phyloP scores from a whole-genome alignment of 2,329 filamentous ascomycete genomes.

The Akanthomyces lecanii region DNA sequence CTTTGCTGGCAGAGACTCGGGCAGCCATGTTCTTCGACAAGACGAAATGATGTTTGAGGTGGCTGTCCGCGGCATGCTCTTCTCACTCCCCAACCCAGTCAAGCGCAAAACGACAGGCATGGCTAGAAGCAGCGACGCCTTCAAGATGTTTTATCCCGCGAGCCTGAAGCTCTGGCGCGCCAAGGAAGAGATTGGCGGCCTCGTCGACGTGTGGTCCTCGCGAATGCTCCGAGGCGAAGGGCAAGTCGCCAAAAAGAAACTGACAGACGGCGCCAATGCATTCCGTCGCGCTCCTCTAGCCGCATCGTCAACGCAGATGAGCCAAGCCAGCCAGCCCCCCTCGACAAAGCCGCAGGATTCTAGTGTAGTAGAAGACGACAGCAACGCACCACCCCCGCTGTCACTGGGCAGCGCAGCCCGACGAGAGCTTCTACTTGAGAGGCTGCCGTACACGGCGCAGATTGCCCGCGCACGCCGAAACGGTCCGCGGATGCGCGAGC shows the following conservation, averaged over 20 bases:
- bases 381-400: constrained; percentile 43
- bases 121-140: constrained; percentile 54
- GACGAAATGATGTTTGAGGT: constrained; percentile 94
- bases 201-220: constrained; percentile 66
- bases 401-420: constrained; percentile 63
- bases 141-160: constrained; percentile 89
- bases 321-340: not conserved
- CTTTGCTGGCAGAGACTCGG: constrained; percentile 50
- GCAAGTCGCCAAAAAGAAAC: constrained; percentile 30
- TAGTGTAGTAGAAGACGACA: constrained; percentile 20
- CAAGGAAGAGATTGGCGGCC: constrained; percentile 73
- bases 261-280: constrained; percentile 44
- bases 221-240: constrained; percentile 55
- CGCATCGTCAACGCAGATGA: constrained; percentile 8
- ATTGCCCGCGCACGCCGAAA: constrained; percentile 50
- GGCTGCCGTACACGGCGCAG: constrained; percentile 77
- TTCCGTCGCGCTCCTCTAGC: constrained; percentile 37
- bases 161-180: constrained; percentile 79
- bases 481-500: constrained; percentile 45
- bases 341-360: not conserved
- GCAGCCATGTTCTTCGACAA: constrained; percentile 74
- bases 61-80: constrained; percentile 79
- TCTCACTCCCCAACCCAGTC: constrained; percentile 80
- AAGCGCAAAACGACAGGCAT: constrained; percentile 55
- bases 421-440: constrained; percentile 74